Evolutionary conservation across 805 yeast species (phyloP).

Genomic region (Saccharomycopsis malanga): DNA sequence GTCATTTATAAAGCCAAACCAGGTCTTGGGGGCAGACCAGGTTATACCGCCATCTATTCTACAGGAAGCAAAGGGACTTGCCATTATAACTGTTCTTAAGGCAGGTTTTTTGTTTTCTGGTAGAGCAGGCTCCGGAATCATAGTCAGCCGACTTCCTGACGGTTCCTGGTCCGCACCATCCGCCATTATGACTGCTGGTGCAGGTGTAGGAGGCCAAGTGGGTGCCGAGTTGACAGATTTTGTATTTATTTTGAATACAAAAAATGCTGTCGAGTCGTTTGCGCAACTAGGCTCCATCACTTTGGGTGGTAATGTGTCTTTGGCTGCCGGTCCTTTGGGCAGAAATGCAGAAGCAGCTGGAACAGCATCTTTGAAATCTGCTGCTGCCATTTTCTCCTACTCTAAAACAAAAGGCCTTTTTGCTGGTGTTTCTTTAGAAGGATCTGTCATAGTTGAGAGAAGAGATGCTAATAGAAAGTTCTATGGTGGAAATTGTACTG

Average conservation of each 20-base stretch:
- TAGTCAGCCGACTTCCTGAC: constrained; percentile 89
- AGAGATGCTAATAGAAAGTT: constrained; percentile 95
- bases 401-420: constrained; percentile 94
- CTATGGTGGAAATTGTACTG: constrained; percentile 83
- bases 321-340: constrained; percentile 97
- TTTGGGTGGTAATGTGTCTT: constrained; percentile 88
- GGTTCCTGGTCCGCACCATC: constrained; percentile 98
- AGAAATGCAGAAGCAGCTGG: constrained; percentile 98
- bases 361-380: constrained; percentile 77
- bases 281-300: constrained; percentile 93
- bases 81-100: constrained; percentile 85
- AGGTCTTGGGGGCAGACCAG: constrained; percentile 78
- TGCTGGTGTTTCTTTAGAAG: constrained; percentile 96
- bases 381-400: constrained; percentile 87
- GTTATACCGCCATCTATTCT: constrained; percentile 86
- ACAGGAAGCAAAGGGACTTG: constrained; percentile 87
- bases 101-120: constrained; percentile 97
- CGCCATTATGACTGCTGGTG: constrained; percentile 93
- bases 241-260: constrained; percentile 82
- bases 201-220: constrained; percentile 97
- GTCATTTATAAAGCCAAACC: constrained; percentile 91
- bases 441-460: constrained; percentile 93
- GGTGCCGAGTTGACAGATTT: constrained; percentile 97
- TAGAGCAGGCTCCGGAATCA: constrained; percentile 94
- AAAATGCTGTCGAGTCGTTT: constrained; percentile 86